phyloP scores from a whole-genome alignment of 305 asterid species.

The Ajuga reptans region DNA sequence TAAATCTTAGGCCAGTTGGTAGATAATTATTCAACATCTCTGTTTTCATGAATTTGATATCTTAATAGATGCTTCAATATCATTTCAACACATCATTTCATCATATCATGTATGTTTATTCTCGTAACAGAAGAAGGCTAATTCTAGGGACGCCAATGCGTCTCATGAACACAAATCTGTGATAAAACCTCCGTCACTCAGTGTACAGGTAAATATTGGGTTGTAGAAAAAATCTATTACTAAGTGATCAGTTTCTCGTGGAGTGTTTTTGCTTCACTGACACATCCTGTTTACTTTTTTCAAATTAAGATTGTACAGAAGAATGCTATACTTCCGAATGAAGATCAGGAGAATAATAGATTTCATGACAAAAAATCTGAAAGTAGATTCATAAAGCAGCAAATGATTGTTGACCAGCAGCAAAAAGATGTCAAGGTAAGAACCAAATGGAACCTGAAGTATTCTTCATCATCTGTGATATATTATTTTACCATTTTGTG shows the following conservation, averaged over 20 bases:
- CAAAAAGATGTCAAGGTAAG: conserved; percentile 62
- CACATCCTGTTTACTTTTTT: neutral
- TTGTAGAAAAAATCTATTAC: conserved; percentile 2
- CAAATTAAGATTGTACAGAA: conserved; percentile 38
- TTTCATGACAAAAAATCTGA: conserved; percentile 39
- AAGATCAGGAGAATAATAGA: conserved; percentile 34
- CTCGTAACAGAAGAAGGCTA: conserved; percentile 46
- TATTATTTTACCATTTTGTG: neutral
- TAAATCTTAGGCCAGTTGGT: neutral
- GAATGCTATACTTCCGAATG: conserved; percentile 24
- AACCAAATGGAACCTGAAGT: neutral
- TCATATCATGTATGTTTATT: conserved; percentile 13
- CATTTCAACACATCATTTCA: neutral
- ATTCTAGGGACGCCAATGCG: conserved; percentile 31
- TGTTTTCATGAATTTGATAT: neutral
- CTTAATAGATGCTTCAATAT: neutral
- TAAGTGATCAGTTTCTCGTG: neutral
- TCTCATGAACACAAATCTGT: conserved; percentile 34
- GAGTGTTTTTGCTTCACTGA: conserved; percentile 10
- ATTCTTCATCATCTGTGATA: conserved; percentile 4
- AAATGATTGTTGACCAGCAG: conserved; percentile 58
- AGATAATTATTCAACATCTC: neutral
- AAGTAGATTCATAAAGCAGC: conserved; percentile 41
- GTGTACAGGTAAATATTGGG: conserved; percentile 34
- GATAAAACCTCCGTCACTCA: conserved; percentile 30